phyloP scores from a whole-genome alignment of 108 stramenopile species.

The Aurantiochytrium sp. region DNA sequence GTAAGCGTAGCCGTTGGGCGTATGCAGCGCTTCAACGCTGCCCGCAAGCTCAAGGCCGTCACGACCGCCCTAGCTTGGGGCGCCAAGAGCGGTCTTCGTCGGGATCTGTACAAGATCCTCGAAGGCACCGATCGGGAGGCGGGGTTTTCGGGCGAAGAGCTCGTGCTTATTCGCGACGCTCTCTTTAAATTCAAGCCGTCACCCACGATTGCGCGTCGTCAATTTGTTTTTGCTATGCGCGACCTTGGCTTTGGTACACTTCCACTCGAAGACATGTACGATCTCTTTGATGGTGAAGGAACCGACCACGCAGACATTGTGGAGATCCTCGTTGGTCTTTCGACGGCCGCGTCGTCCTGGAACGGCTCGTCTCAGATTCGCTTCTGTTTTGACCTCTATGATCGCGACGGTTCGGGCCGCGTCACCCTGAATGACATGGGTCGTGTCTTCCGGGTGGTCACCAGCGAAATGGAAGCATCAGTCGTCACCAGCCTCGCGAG shows the following conservation, averaged over 20 bases:
- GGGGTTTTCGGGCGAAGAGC: not conserved
- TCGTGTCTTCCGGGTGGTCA: not conserved
- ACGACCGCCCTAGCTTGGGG: not conserved
- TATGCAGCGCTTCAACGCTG: not conserved
- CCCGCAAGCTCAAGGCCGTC: not conserved
- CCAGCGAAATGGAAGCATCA: not conserved
- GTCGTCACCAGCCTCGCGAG: not conserved
- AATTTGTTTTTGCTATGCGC: not conserved
- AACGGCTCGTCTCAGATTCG: not conserved
- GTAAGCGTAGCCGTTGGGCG: not conserved
- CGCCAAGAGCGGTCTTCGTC: not conserved
- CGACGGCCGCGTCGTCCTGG: not conserved
- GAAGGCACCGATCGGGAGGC: not conserved
- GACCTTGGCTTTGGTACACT: not conserved
- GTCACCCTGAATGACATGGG: not conserved
- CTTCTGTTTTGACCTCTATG: conserved; percentile 4
- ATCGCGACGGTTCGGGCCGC: not conserved
- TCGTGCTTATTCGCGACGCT: not conserved
- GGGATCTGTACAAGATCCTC: conserved; percentile 1
- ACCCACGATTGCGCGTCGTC: not conserved
- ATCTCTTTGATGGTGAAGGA: not conserved
- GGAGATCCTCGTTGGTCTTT: not conserved
- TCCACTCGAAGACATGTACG: not conserved
- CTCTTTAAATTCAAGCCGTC: not conserved
- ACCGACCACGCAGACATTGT: conserved; percentile 6